Base-by-base conservation (phyloP, 2,329 filamentous ascomycete species). In the Tolypocladium capitatum region DNA sequence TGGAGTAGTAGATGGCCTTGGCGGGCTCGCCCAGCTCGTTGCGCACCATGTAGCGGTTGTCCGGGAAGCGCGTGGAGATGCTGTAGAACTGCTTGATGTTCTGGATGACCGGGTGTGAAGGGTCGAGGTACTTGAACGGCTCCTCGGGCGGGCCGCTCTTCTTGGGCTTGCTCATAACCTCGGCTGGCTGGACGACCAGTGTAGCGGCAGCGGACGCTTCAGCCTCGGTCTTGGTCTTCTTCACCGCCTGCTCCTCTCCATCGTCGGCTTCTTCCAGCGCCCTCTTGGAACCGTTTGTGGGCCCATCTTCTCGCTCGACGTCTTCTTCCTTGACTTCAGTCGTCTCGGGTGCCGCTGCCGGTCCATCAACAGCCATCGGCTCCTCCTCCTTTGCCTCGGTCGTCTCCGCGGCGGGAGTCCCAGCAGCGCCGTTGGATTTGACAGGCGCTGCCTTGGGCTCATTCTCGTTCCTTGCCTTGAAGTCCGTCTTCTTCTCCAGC, bases 1-100 rank as follows among this genome's bases (percentile, higher is more conserved):
- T 90, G 11, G 89, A 94, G 72, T 97, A 98, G 75, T 98, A 98
- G 57, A 98, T 91, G 28, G 90, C 92, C 71, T 95, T 94, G 46
- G 86, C 82, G 0, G 91, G 88, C 60, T 88, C 81, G 43, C 89
- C 92, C 52, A 83, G 76, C 27, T 86, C 86, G 68, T 98, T 98
- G 58, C 92, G 86, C 46, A 98, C 92, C 82, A 98, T 86, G 71
- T 92, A 98, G 48, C 91, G 83, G 64, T 94, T 86, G 21, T 82
- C 75, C 0, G 92, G 92, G 72, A 98, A 98, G 43, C 84, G 82
- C 0, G 80, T 65, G 0, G 87, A 90, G 52, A 97, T 74, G 46
- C 84, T 75, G 70, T 97, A 98, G 69, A 97, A 97, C 2, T 77
- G 65, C 58, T 82, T 84, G 60, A 98, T 91, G 48, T 76, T 74